Evolutionary conservation across 495 filamentous ascomycete genomes (phyloP), one percentile per base, ranked within the genome.

Genomic region (Haplographium delicatum): DNA sequence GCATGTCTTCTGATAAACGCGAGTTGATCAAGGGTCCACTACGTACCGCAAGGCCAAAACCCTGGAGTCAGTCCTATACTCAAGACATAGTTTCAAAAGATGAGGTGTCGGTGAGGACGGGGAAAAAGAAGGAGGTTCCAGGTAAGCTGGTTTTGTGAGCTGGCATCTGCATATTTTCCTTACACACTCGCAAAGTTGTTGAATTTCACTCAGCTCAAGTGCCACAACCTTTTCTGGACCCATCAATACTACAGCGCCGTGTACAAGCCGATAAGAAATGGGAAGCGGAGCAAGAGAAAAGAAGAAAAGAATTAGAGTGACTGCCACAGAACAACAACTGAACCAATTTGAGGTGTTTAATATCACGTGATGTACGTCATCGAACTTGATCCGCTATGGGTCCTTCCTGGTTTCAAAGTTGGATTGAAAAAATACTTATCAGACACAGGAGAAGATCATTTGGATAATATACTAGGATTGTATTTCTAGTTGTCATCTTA

Each of bases 141-240:
- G 30, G 51, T 48, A 19, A 19, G 30, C 20, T 3, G 10, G 19
- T 24, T 11, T 7, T 22, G n/a, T 19, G 0, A 13, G 22, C 13
- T 34, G 10, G 5, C 13, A 34, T n/a, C n/a, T 18, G n/a, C 9
- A 8, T 53, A 16, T 53, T 23, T 35, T 33, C 8, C 44, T 58
- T 10, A 43, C 25, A 3, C 28, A 16, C 50, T 47, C 51, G 10
- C 51, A 35, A n/a, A n/a, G 56, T 56, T 8, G 22, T 59, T 25
- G 57, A 64, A 35, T 64, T 68, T 56, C 52, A 26, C 28, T 23
- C 20, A 16, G 18, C 15, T 26, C 39, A 43, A 15, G 26, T 60
- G 10, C 62, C 65, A 25, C 65, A 70, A 42, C 68, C 69, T 10
- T 70, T 72, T 44, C 58, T 72, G 38, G 63, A 72, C 50, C 68